A percentile compares a stretch with the other conserved stretches of the same genome.
phyloP scores from a whole-genome alignment of 495 filamentous ascomycete genomes.

The Xylaria bambusicola region DNA sequence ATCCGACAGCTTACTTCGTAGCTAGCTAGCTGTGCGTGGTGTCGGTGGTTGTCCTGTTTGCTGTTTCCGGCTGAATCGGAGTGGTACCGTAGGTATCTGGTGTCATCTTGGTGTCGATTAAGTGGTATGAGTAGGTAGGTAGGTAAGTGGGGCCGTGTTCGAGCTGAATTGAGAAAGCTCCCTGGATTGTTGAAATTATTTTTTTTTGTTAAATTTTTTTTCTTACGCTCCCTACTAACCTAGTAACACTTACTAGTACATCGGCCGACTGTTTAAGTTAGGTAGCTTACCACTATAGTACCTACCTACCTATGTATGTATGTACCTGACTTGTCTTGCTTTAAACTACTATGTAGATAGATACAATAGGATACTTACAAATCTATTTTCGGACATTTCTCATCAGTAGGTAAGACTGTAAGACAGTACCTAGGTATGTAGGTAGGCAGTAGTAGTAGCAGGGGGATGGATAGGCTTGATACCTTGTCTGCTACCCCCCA shows the following conservation, averaged over 20 bases:
- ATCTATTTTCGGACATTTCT: neutral
- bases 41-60: neutral
- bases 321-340: too few species aligned
- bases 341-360: too few species aligned
- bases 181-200: constrained; percentile 11
- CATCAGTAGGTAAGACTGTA: neutral
- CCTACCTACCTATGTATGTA: constrained; percentile 2
- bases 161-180: constrained; percentile 3
- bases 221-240: neutral
- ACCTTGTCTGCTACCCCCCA: neutral
- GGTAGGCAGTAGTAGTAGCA: too few species aligned
- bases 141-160: constrained; percentile 1
- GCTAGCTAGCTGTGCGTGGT: neutral
- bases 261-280: too few species aligned
- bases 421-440: too few species aligned
- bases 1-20: neutral
- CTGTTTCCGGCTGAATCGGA: constrained; percentile 13
- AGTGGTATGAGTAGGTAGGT: constrained; percentile 5
- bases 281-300: too few species aligned
- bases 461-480: too few species aligned
- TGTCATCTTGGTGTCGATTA: too few species aligned
- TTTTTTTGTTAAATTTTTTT: constrained; percentile 17
- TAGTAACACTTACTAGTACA: too few species aligned
- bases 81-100: too few species aligned
- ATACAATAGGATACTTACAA: too few species aligned